phyloP scores from a whole-genome alignment of 441 rosid genomes.

The Adansonia madagascariensis region DNA sequence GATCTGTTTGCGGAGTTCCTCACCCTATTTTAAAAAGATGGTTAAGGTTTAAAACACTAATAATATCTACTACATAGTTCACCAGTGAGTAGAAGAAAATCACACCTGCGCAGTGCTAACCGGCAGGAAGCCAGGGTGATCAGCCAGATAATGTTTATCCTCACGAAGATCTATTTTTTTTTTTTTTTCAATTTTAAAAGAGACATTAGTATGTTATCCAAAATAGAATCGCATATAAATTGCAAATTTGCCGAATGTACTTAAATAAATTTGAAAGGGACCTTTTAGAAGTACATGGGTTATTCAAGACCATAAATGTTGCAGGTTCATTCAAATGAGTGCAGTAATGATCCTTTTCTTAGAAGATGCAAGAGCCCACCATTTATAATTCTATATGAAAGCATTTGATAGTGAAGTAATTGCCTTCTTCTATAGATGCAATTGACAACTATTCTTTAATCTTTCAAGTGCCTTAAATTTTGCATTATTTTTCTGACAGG shows the following conservation, averaged over 20 bases:
- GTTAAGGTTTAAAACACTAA: constrained; percentile 18
- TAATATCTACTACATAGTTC: constrained; percentile 26
- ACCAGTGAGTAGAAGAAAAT: constrained; percentile 15
- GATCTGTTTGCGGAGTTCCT: constrained; percentile 91
- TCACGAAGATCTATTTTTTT: constrained; percentile 79
- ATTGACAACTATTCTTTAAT: too few relatives aligned
- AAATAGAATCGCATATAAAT: background rate
- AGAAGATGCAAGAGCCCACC: background rate
- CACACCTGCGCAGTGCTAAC: constrained; percentile 91
- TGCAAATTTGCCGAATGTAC: background rate
- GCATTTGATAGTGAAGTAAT: background rate
- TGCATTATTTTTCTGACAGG: too few relatives aligned
- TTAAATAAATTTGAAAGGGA: background rate
- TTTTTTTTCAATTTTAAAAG: constrained; percentile 29
- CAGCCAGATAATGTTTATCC: constrained; percentile 92
- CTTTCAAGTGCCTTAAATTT: too few relatives aligned
- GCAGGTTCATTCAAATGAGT: background rate
- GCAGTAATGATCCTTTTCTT: background rate
- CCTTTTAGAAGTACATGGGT: constrained; percentile 7
- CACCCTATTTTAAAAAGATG: constrained; percentile 60
- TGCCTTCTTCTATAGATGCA: too few relatives aligned
- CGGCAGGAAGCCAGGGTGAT: constrained; percentile 94
- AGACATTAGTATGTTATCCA: constrained; percentile 25
- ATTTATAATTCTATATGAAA: constrained; percentile 12
- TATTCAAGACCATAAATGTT: background rate